Evolutionary conservation across 345 rosid genomes (phyloP), one percentile per base, ranked within the genome.

Genomic region (Moricandia arvensis): DNA sequence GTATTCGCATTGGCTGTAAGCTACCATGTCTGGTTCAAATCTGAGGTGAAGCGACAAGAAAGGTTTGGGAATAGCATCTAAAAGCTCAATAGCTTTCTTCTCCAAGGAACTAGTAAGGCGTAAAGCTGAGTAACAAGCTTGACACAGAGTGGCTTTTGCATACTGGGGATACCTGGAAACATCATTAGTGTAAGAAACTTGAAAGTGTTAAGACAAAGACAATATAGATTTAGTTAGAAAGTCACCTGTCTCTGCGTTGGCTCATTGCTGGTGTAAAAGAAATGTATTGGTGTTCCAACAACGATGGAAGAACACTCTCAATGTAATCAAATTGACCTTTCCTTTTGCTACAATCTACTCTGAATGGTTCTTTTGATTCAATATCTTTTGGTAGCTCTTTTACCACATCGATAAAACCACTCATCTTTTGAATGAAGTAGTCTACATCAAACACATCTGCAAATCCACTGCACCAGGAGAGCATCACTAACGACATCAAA

Each of bases 251-350:
- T 80, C 97, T 86, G 75, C 99, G 87, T 84, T 95, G 97, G 88
- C 97, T 92, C 96, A 89, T 87, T 76, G 97, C 96, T 4, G 99
- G 97, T 35, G 97, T 93, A 35, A 95, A 65, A 60, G 98, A 91
- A 76, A 90, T 90, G 81, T 83, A 89, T 1, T 6, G 87, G 75
- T 93, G 90, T 75, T 89, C 83, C 83, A 89, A 71, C 37, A 93
- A 75, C 1, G 76, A 74, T 59, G 99, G 98, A 71, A 95, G 97
- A 74, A 89, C 90, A 76, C 87, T 86, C 64, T 88, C 91, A 18
- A 88, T 74, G 72, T 90, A 95, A 85, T 93, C 98, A 75, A 89
- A 93, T 75, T 93, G 98, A 58, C 97, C 96, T 81, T 93, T 90
- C 75, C 97, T 87, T 73, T 95, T 92, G 82, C 99, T 90, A 64